Evolutionary conservation across 2,329 filamentous ascomycete species (phyloP).

Genomic region (Neobulgaria alba): DNA sequence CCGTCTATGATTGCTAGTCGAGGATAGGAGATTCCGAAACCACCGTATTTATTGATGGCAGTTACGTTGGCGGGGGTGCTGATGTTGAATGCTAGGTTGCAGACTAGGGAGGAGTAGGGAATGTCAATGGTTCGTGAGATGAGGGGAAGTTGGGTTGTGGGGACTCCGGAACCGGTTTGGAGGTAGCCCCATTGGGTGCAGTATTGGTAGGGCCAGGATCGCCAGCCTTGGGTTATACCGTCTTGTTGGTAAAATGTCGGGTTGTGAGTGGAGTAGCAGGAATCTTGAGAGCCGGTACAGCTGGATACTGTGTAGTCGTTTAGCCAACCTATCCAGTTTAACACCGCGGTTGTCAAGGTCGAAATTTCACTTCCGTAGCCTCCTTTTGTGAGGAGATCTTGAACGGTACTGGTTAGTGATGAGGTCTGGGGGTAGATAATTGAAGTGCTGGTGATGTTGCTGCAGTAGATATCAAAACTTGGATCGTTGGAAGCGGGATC

Average conservation of each 20-base stretch:
- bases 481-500: slow-evolving; percentile 43
- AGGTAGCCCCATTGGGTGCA: slow-evolving; percentile 65
- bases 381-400: slow-evolving; percentile 37
- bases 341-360: slow-evolving; percentile 38
- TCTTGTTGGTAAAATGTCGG: slow-evolving; percentile 36
- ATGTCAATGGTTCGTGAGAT: slow-evolving; percentile 63
- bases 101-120: slow-evolving; percentile 53
- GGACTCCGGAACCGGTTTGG: slow-evolving; percentile 62
- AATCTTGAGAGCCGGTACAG: slow-evolving; percentile 37
- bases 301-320: slow-evolving; percentile 34
- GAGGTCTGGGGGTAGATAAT: slow-evolving; percentile 52
- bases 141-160: slow-evolving; percentile 53
- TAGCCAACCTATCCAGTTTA: slow-evolving; percentile 50
- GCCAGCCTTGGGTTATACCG: slow-evolving; percentile 35
- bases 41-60: slow-evolving; percentile 68
- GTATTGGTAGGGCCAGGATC: slow-evolving; percentile 45
- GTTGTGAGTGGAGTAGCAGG: slow-evolving; percentile 43
- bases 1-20: slow-evolving; percentile 73
- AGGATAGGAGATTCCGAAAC: slow-evolving; percentile 59
- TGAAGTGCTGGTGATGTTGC: slow-evolving; percentile 41
- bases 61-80: slow-evolving; percentile 52
- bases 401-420: slow-evolving; percentile 57
- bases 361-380: slow-evolving; percentile 36
- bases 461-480: slow-evolving; percentile 44
- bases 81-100: slow-evolving; percentile 62